Base-by-base conservation (phyloP, 78 protist genomes). In the Isochrysis galbana region DNA sequence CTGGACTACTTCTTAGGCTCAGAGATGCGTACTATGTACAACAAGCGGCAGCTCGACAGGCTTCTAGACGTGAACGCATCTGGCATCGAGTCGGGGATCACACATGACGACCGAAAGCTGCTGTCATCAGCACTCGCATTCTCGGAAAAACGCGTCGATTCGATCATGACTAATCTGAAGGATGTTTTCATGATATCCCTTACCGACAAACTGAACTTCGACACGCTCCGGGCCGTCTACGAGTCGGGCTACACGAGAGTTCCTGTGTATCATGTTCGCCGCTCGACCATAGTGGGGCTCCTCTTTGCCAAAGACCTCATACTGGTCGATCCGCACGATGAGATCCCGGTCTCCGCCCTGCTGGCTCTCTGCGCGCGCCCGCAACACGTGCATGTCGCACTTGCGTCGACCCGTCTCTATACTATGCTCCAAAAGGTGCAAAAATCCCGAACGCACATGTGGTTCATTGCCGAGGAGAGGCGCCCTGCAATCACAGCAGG, bases 171-270 rank as follows among this genome's bases (percentile, higher is more conserved):
- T 5, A 93, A 94, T 29, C 47, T 97, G 38, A 94, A 93, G 7
- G 87, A 93, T 29, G 97, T 94, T 26, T 97, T 94, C 77, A 96
- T 94, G 96, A 34, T 98, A 44, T 90, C 87, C n/a, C 77, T 95
- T 5, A 10, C 55, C 55, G 83, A 89, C 92, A 42, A 45, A 10
- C 94, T 97, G 45, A 95, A 92, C 90, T 95, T 69, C 47, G 84
- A 93, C 55, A 92, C 94, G 21, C 36, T 95, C 44, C 83, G 78
- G 26, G 48, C 17, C 94, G 95, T 48, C 78, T 96, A 38, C 95
- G 96, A 77, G 54, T 69, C 91, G 98, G 99, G 86, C 17, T 97
- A 96, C 94, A 70, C 93, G 38, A 96, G 99, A 48, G 92, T 98
- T 22, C 99, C 99, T 2, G 98, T 98, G 23, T 97, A 92, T 84